Base-by-base conservation (phyloP, 805 yeast species). In the Huiozyma naganishii region DNA sequence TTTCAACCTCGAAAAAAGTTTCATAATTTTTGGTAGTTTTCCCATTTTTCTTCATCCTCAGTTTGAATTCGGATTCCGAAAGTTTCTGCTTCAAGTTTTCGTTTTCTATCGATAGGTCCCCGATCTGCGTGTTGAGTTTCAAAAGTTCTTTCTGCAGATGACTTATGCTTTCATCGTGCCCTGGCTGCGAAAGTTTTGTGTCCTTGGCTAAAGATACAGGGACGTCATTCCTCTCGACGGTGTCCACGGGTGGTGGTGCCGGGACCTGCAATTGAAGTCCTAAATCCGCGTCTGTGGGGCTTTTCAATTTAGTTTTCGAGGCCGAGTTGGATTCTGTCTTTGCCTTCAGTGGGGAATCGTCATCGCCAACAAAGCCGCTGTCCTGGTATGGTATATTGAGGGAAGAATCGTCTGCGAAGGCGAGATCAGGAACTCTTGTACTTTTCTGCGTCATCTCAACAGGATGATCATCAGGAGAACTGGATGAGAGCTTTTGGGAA, bases 51-150 rank as follows among this genome's bases (percentile, higher is more conserved):
- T n/a, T 40, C 12, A 40, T 40, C 17, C 59, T 60, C 9, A 57
- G 45, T 42, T 75, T 69, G n/a, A 71, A 61, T 10, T 72, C 71
- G 77, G 83, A 73, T 44, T 65, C 68, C 5, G 66, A 56, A 7
- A 71, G 48, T 42, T 64, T 61, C 37, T 59, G 65, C 45, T 63
- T 67, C 52, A 60, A 54, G n/a, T 45, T 55, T 40, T 58, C 71
- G 44, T 64, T 58, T 41, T 60, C 62, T 28, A 60, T 51, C 4
- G 65, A 57, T 10, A 60, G 49, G 2, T 52, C 42, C 12, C 57
- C 53, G 13, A 58, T 40, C 40, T 62, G 57, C 11, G 54, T 39
- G 30, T 55, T 52, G 38, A 61, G 37, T 7, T 50, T 44, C 12
- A 48, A 43, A 32, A 59, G 43, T 35, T 58, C 59, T 30, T 57